A percentile compares a stretch with the other conserved stretches of the same genome.
Evolutionary conservation across 179 eudicot genomes (phyloP).

Genomic region (Camellia oleifera): DNA sequence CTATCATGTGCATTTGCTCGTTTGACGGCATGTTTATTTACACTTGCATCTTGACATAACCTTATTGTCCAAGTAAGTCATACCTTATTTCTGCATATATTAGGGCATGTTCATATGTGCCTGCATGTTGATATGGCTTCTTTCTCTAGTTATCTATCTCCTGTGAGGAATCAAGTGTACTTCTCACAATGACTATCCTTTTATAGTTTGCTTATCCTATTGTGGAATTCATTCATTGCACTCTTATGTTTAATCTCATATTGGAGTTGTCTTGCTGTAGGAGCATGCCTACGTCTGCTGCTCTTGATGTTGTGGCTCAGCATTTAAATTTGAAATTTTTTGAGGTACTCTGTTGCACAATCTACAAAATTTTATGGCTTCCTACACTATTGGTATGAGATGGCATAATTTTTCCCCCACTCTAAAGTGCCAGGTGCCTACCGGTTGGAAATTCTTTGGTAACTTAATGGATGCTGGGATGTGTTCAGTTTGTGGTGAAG

Average conservation of each 20-base stretch:
- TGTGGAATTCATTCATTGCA: not conserved
- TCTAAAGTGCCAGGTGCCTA: conserved; percentile 65
- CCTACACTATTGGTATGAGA: not conserved
- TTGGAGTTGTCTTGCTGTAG: conserved; percentile 37
- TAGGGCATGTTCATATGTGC: not conserved
- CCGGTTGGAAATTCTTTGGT: conserved; percentile 99
- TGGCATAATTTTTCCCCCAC: conserved; percentile 7
- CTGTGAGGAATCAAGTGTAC: not conserved
- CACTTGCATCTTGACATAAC: not conserved
- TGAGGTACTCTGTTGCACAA: conserved; percentile 49
- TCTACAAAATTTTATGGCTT: not conserved
- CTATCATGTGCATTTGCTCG: not conserved
- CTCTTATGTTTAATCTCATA: not conserved
- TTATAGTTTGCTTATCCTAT: not conserved
- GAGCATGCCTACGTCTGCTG: conserved; percentile 99
- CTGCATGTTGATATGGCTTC: not conserved
- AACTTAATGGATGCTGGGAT: conserved; percentile 96
- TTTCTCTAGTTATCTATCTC: conserved; percentile 1
- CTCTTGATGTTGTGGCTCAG: conserved; percentile 94
- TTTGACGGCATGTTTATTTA: not conserved
- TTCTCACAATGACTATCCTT: too few species aligned
- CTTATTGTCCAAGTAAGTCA: not conserved
- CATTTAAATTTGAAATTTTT: conserved; percentile 83
- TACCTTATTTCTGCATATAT: not conserved
- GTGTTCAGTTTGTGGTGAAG: conserved; percentile 97